phyloP scores from a whole-genome alignment of 257 asterid genomes.

The Solanum tarijense region DNA sequence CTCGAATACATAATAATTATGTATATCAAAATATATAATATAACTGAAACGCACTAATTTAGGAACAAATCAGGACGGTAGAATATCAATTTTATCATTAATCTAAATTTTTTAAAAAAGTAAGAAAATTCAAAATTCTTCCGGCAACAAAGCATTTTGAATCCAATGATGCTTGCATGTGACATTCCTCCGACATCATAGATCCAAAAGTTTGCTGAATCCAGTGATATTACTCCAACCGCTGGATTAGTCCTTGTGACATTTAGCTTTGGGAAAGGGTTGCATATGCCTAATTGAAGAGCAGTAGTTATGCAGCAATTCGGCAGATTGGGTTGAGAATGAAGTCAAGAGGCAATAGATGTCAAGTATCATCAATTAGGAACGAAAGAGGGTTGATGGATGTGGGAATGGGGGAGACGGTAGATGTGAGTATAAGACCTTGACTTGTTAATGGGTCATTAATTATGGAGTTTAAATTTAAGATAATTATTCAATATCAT shows the following conservation, averaged over 20 bases:
- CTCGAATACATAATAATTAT: too few species aligned
- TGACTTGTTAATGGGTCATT: neutral
- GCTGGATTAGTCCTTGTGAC: slow-evolving; percentile 57
- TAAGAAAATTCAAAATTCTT: too few species aligned
- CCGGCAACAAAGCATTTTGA: too few species aligned
- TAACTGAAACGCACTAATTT: too few species aligned
- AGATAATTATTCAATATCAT: too few species aligned
- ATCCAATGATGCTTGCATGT: slow-evolving; percentile 8
- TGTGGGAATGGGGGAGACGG: too few species aligned
- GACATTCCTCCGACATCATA: slow-evolving; percentile 38
- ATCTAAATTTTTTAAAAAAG: too few species aligned
- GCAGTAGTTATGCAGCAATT: slow-evolving; percentile 27
- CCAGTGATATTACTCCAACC: slow-evolving; percentile 27
- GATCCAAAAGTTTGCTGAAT: slow-evolving; percentile 14
- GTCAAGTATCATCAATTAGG: slow-evolving; percentile 18
- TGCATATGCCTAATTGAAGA: slow-evolving; percentile 48
- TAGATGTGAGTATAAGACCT: neutral
- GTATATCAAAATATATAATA: too few species aligned
- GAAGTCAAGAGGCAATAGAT: slow-evolving; percentile 24
- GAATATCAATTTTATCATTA: too few species aligned
- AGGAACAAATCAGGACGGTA: too few species aligned
- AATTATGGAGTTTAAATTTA: too few species aligned
- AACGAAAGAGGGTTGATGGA: too few species aligned
- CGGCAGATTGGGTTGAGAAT: slow-evolving; percentile 23
- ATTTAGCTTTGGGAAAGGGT: slow-evolving; percentile 45